Evolutionary conservation across 495 filamentous ascomycete genomes (phyloP).

Genomic region (Xylaria nigripes): DNA sequence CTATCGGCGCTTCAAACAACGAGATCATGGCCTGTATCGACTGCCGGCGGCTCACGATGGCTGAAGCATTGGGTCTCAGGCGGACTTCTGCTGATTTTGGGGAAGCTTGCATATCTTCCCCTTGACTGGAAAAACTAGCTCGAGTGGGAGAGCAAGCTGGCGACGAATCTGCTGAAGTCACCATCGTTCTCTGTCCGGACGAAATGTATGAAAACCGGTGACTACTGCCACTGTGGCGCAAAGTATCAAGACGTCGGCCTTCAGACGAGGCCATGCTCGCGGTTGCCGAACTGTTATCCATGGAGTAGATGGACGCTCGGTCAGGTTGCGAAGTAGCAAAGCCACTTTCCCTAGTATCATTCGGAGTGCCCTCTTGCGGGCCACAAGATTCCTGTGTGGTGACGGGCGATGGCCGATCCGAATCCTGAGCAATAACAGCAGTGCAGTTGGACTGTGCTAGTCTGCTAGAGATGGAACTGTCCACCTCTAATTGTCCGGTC

Average conservation of each 20-base stretch:
- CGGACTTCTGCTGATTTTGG: slow-evolving; percentile 26
- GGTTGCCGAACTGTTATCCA: slow-evolving; percentile 40
- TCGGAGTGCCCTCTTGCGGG: slow-evolving; percentile 18
- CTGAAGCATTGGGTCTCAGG: slow-evolving; percentile 42
- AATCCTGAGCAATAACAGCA: slow-evolving; percentile 45
- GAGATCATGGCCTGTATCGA: slow-evolving; percentile 45
- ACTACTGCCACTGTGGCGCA: slow-evolving; percentile 39
- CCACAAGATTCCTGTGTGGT: slow-evolving; percentile 29
- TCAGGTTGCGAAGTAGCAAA: slow-evolving; percentile 9
- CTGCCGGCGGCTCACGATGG: slow-evolving; percentile 44
- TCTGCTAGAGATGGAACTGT: slow-evolving; percentile 29
- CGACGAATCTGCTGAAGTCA: slow-evolving; percentile 49
- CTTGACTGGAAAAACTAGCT: slow-evolving; percentile 35
- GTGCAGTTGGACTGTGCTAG: slow-evolving; percentile 43
- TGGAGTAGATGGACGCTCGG: slow-evolving; percentile 14
- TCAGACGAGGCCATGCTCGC: slow-evolving; percentile 43
- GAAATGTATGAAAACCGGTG: slow-evolving; percentile 55
- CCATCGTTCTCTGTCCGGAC: slow-evolving; percentile 49
- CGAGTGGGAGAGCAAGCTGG: slow-evolving; percentile 41
- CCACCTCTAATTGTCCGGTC: slow-evolving; percentile 38
- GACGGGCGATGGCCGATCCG: slow-evolving; percentile 33
- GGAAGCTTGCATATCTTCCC: slow-evolving; percentile 27
- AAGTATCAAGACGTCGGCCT: slow-evolving; percentile 39
- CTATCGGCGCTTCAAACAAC: slow-evolving; percentile 29
- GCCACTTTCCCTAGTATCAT: slow-evolving; percentile 15